phyloP scores from a whole-genome alignment of 2,329 filamentous ascomycete species.

The Apiospora hydei region DNA sequence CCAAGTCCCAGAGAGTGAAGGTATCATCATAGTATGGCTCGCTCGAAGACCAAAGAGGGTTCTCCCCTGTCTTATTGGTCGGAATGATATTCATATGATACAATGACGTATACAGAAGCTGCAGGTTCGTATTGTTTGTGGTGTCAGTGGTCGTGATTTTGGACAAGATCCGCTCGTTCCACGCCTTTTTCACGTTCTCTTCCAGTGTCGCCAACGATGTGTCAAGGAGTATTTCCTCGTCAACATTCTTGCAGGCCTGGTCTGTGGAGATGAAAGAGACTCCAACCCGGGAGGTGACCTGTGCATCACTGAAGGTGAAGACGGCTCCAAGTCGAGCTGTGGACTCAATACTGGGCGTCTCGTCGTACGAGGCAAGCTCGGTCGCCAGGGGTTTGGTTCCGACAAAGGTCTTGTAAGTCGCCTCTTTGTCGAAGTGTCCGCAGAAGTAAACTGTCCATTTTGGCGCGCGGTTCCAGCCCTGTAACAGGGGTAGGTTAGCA shows the following conservation, averaged over 20 bases:
- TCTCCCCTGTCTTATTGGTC: conserved; percentile 75
- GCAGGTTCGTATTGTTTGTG: conserved; percentile 58
- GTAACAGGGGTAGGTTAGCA: conserved; percentile 25
- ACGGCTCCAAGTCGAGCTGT: conserved; percentile 55
- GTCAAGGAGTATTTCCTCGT: conserved; percentile 60
- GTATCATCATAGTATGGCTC: conserved; percentile 78
- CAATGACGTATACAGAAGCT: conserved; percentile 70
- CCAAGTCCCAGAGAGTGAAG: conserved; percentile 71
- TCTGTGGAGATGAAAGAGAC: conserved; percentile 71
- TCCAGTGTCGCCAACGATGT: conserved; percentile 54
- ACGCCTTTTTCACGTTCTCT: conserved; percentile 55
- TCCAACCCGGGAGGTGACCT: conserved; percentile 66
- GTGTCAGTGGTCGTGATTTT: conserved; percentile 68
- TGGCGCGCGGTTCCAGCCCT: conserved; percentile 69
- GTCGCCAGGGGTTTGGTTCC: conserved; percentile 43
- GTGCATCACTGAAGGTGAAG: conserved; percentile 58
- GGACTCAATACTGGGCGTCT: conserved; percentile 24
- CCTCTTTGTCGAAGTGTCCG: conserved; percentile 61
- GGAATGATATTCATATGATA: conserved; percentile 76
- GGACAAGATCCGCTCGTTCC: conserved; percentile 68
- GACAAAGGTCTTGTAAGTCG: conserved; percentile 54
- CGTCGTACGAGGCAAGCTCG: conserved; percentile 42
- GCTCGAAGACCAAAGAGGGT: conserved; percentile 67
- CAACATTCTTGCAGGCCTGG: conserved; percentile 66
- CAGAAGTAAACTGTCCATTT: conserved; percentile 71